Evolutionary conservation across 805 yeast species (phyloP).

Genomic region (Millerozyma acaciae): DNA sequence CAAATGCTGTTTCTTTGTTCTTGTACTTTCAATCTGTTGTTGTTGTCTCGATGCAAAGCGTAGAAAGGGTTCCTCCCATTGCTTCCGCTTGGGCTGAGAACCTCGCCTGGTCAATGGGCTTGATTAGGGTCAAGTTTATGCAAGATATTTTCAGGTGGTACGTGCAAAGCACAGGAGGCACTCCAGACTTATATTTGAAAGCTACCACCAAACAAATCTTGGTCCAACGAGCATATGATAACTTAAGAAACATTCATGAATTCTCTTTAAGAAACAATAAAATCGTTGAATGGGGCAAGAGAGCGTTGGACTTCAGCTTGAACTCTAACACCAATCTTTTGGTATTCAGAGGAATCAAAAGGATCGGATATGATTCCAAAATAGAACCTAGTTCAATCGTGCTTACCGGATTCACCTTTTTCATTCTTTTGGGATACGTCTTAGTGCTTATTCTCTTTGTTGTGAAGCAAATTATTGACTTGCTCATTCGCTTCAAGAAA

Average conservation of each 20-base stretch:
- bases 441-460: constrained; percentile 58
- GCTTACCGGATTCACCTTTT: constrained; percentile 83
- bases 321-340: constrained; percentile 55
- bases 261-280: constrained; percentile 10
- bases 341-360: constrained; percentile 81
- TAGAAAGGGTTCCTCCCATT: constrained; percentile 84
- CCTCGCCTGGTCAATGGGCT: constrained; percentile 92
- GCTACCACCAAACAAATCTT: constrained; percentile 62
- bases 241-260: constrained; percentile 21
- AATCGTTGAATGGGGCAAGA: constrained; percentile 10
- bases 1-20: constrained; percentile 80
- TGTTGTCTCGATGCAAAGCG: constrained; percentile 79
- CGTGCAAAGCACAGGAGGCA: constrained; percentile 84
- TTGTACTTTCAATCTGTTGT: constrained; percentile 86
- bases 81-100: constrained; percentile 92
- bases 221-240: constrained; percentile 61
- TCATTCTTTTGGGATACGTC: constrained; percentile 71
- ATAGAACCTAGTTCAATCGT: constrained; percentile 85
- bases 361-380: constrained; percentile 71
- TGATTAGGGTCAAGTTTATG: constrained; percentile 75
- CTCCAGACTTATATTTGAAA: constrained; percentile 65
- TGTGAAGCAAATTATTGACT: constrained; percentile 48
- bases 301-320: constrained; percentile 35
- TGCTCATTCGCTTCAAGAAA: constrained; percentile 47
- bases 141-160: constrained; percentile 83